Conservation (phyloP, 2,329 filamentous ascomycete species). For the Ophiostoma sp. region DNA sequence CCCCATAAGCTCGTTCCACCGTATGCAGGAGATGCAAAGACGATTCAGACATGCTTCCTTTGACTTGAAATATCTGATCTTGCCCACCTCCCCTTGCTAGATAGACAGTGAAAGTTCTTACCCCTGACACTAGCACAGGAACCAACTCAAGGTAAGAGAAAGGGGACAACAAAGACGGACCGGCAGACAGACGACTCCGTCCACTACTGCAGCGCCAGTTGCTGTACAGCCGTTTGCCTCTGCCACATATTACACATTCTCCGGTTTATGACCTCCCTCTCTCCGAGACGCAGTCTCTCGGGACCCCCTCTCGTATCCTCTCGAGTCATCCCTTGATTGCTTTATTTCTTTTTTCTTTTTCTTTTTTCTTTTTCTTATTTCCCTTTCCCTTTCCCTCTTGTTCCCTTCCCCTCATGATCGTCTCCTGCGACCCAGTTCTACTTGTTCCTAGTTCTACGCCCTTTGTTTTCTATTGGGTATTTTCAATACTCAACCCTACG, state of each 20-base stretch:
- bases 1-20: no score
- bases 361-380: background rate
- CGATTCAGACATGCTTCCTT: no score
- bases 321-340: background rate
- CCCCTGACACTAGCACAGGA: slow-evolving; percentile 7
- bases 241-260: background rate
- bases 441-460: slow-evolving; percentile 7
- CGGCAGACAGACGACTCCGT: background rate
- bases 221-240: background rate
- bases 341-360: background rate
- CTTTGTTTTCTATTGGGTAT: slow-evolving; percentile 9
- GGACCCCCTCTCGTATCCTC: background rate
- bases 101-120: background rate
- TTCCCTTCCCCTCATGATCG: slow-evolving; percentile 7
- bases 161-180: background rate
- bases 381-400: background rate
- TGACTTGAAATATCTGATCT: no score
- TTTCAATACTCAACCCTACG: slow-evolving; percentile 10
- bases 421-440: background rate
- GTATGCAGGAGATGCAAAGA: no score
- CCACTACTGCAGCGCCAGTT: slow-evolving; percentile 3
- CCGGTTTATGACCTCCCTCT: background rate
- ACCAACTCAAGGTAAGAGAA: background rate
- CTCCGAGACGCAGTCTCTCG: background rate
- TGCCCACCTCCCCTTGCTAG: no score